Evolutionary conservation across 1,284 basidiomycete genomes (phyloP).

Genomic region (Cryptococcus sp.): DNA sequence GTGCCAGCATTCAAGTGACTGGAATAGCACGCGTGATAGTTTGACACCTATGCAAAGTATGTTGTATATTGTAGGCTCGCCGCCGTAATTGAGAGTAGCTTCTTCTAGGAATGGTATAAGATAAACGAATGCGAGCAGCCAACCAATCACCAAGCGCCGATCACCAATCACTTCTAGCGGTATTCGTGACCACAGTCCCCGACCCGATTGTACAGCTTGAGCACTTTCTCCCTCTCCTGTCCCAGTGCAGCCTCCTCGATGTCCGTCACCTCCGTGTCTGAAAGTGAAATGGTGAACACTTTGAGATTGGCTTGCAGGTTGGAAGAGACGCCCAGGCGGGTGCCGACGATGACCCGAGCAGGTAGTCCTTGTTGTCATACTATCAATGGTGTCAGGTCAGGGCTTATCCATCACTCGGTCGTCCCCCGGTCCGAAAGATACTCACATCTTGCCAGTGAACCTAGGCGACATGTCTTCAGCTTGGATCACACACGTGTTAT

Average conservation of each 20-base stretch:
- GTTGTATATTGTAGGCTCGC: too few relatives aligned
- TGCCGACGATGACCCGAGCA: constrained; percentile 71
- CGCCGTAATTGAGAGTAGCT: too few relatives aligned
- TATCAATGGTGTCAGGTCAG: constrained; percentile 62
- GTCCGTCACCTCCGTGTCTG: constrained; percentile 59
- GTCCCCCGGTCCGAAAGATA: background rate
- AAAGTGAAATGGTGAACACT: constrained; percentile 63
- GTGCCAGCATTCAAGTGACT: too few relatives aligned
- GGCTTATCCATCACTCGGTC: constrained; percentile 57
- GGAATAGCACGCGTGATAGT: too few relatives aligned
- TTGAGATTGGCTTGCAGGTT: constrained; percentile 68
- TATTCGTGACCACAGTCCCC: constrained; percentile 83
- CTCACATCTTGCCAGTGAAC: too few relatives aligned
- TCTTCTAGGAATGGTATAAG: too few relatives aligned
- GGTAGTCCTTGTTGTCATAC: constrained; percentile 68
- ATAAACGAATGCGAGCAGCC: too few relatives aligned
- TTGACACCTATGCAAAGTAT: too few relatives aligned
- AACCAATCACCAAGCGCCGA: too few relatives aligned
- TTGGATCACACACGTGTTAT: too few relatives aligned
- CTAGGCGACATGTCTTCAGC: too few relatives aligned
- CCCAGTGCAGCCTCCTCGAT: constrained; percentile 63
- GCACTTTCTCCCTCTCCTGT: constrained; percentile 60
- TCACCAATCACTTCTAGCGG: constrained; percentile 53
- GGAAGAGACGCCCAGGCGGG: constrained; percentile 70
- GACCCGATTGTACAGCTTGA: constrained; percentile 62